Conservation (phyloP, 192 early-diverging fungal genomes). For the Glomus cerebriforme region DNA sequence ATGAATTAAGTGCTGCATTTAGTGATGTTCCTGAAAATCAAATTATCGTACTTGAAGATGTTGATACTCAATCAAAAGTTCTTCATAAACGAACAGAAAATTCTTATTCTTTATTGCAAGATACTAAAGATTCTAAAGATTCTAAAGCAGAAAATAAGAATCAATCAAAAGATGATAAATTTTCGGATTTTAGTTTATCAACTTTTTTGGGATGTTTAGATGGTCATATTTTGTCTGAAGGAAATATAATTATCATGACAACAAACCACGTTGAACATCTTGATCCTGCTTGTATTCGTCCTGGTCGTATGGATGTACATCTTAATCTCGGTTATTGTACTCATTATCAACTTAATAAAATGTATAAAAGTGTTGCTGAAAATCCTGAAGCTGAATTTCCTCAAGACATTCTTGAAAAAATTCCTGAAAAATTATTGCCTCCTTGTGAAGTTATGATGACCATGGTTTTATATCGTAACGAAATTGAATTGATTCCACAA, state of each 20-base stretch:
- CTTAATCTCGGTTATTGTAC: constrained; percentile 58
- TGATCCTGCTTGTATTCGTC: constrained; percentile 62
- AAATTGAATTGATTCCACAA: constrained; percentile 30
- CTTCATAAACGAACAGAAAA: constrained; percentile 44
- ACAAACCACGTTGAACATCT: constrained; percentile 61
- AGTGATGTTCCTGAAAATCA: constrained; percentile 37
- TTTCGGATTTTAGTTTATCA: constrained; percentile 41
- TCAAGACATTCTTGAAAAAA: neutral
- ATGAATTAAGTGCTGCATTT: constrained; percentile 41
- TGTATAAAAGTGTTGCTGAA: constrained; percentile 34
- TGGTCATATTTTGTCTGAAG: constrained; percentile 58
- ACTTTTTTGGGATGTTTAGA: constrained; percentile 59
- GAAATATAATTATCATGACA: constrained; percentile 66
- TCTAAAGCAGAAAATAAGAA: too few species aligned
- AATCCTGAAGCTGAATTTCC: neutral
- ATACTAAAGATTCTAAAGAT: too few species aligned
- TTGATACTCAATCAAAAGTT: constrained; percentile 55
- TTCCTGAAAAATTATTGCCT: constrained; percentile 1
- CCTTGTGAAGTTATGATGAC: constrained; percentile 16
- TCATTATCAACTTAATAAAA: constrained; percentile 57
- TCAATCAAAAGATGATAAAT: neutral
- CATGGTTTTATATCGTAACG: constrained; percentile 52
- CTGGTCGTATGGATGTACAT: constrained; percentile 64
- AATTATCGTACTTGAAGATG: constrained; percentile 60
- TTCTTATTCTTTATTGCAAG: neutral